Evolutionary conservation across 2,329 filamentous ascomycete genomes (phyloP).

Genomic region (Pseudopyricularia cyperi): DNA sequence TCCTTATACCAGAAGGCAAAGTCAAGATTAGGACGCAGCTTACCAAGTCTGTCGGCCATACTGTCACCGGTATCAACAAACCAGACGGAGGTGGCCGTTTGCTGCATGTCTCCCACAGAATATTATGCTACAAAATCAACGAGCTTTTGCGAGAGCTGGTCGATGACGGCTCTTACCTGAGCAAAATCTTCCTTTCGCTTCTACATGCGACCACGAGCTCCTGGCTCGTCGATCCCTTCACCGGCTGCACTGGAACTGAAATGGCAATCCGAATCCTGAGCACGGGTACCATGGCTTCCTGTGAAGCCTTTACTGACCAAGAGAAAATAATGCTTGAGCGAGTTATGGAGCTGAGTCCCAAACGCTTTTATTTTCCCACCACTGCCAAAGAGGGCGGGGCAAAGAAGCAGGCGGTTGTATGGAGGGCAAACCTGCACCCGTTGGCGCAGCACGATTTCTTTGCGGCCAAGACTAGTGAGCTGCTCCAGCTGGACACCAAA

Average conservation of each 20-base stretch:
- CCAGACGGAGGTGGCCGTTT: neutral
- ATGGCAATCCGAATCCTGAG: constrained; percentile 32
- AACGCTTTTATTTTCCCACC: neutral
- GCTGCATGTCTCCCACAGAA: neutral
- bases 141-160: constrained; percentile 31
- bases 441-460: neutral
- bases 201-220: constrained; percentile 42
- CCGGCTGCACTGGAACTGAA: constrained; percentile 38
- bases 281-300: constrained; percentile 27
- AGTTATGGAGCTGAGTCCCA: neutral
- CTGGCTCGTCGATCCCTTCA: constrained; percentile 35
- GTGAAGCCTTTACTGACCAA: neutral
- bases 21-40: neutral
- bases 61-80: neutral
- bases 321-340: neutral
- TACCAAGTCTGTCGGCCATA: neutral
- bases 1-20: neutral
- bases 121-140: constrained; percentile 24
- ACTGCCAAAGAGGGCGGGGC: neutral
- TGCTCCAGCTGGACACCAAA: neutral
- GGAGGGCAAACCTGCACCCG: neutral
- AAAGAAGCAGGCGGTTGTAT: neutral
- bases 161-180: constrained; percentile 35
- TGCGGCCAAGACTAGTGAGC: neutral
- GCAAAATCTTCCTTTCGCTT: constrained; percentile 35